Conservation (phyloP, 805 yeast species). For the Osmozyma mogii region DNA sequence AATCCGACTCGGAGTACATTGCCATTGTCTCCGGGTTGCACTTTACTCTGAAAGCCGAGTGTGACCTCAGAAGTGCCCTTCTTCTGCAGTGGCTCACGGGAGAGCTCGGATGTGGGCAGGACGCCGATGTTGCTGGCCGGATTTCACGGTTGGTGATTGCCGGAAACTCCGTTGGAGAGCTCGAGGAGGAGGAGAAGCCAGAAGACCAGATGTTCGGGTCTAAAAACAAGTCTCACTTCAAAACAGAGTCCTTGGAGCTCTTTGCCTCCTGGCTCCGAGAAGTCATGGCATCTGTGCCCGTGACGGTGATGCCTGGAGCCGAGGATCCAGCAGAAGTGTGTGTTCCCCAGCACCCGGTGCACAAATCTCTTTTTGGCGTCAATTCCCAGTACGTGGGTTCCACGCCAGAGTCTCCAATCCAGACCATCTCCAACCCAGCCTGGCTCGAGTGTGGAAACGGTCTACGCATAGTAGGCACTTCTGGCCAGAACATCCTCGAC, state of each 20-base stretch:
- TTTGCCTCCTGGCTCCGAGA: conserved; percentile 55
- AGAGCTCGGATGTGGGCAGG: conserved; percentile 40
- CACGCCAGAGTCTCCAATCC: conserved; percentile 25
- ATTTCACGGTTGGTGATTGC: conserved; percentile 55
- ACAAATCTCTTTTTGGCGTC: conserved; percentile 56
- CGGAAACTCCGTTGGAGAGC: conserved; percentile 55
- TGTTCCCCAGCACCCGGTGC: conserved; percentile 88
- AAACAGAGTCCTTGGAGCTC: conserved; percentile 39
- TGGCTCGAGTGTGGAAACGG: conserved; percentile 53
- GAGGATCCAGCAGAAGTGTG: conserved; percentile 79
- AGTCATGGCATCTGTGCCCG: conserved; percentile 51
- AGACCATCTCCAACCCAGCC: conserved; percentile 51
- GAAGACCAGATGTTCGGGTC: conserved; percentile 40
- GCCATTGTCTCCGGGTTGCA: conserved; percentile 75
- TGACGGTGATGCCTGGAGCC: conserved; percentile 77
- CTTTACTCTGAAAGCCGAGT: conserved; percentile 38
- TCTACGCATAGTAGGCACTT: conserved; percentile 55
- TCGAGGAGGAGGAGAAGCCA: conserved; percentile 14
- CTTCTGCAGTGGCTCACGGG: conserved; percentile 69
- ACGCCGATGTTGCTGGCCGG: conserved; percentile 16
- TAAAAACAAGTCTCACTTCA: conserved; percentile 45
- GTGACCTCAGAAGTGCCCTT: conserved; percentile 43
- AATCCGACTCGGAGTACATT: conserved; percentile 18
- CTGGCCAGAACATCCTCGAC: conserved; percentile 83
- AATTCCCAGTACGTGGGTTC: conserved; percentile 34